Evolutionary conservation across 495 filamentous ascomycete species (phyloP), one percentile per base, ranked within the genome.

Genomic region (Penicilliopsis zonata): DNA sequence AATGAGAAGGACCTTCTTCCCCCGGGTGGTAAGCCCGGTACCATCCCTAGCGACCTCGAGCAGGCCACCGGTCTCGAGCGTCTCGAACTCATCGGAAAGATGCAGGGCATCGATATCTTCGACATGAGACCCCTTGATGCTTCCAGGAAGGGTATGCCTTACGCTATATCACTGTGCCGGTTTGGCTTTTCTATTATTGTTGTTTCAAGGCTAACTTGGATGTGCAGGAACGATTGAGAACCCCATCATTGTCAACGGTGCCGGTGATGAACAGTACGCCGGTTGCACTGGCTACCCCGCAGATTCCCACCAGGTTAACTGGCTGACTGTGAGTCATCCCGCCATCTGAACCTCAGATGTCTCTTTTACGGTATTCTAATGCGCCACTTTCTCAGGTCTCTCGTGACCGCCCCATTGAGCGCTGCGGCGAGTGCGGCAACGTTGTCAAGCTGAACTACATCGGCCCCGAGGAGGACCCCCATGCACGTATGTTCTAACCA

Each of bases 11-110:
- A 99, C 63, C 81, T 99, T 31, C 21, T 92, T 37, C 67, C 74
- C 37, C 83, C 86, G 25, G 90, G 90, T 59, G 84, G 79, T 47
- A 60, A 67, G 33, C 61, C 77, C 40, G 90, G 88, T 43, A 82
- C 80, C 55, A 67, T 99, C 42, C 85, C 90, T 38, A 85, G 82
- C 65, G 90, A 99, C 60, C 52, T 87, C 53, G 82, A 94, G 49
- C 90, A 99, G 58, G 66, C 88, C 27, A 96, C 90, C 42, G 90
- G 90, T 74, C 70, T 99, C 31, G 90, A 99, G 70, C 88, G 90
- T 65, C 74, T 99, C 48, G 90, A 99, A 61, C 87, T 99, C 47
- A 67, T 96, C 61, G 90, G 90, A 59, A 99, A 99, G 74, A 94
- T 95, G 80, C 82, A 96, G 69, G 85, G 90, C 44, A 69, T 99